Evolutionary conservation across 768 basidiomycete species (phyloP), one percentile per base, ranked within the genome.

Genomic region (Hygrophorus russula): DNA sequence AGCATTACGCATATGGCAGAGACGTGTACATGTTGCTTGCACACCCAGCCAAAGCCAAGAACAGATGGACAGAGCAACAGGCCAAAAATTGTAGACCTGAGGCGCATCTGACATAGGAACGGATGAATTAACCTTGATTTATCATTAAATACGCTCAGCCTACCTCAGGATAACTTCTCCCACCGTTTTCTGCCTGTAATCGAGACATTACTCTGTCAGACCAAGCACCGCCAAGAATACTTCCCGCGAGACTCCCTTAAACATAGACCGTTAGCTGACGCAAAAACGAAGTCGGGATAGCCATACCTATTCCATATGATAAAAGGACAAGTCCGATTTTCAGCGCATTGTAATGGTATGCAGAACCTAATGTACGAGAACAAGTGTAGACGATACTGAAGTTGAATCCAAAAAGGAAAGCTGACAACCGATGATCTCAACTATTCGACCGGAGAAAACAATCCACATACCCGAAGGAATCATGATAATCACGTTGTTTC

Each of bases 301-400:
- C 53, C 69, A 30, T 45, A 78, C 84, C 83, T 12, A 73, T 49
- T 37, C 90, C 90, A 51, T 78, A 84, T 0, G 82, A 61, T 7
- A 96, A 71, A 4, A 91, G 71, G 8, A 89, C 76, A 19, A 91
- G 58, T 3, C 91, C 91, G 38, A 84, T 76, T 34, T 76, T 66
- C 4, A 92, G 63, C 0, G 90, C 65, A 36, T 74, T 65, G 57
- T 82, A 90, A 20, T 68, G 55, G 52, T 93, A 93, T 2, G 67
- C 59, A 20, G 60, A 56, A 5, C 65, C 70, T 9, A 93, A 68
- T 1, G 84, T 88, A 46, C 83, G 70, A 6, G 85, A 70, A 12
- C 77, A 76, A 0, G 86, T 86, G 56, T 89, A 93, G 2, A 75
- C 63, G 30, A 92, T 68, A 35, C 74, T 67, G 58, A 82, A 91